These are phyloP conservation scores for Stemphylium lycopersici DNA, from an alignment of 2,329 filamentous ascomycete genomes.

Conservation along the genomic window DNA sequence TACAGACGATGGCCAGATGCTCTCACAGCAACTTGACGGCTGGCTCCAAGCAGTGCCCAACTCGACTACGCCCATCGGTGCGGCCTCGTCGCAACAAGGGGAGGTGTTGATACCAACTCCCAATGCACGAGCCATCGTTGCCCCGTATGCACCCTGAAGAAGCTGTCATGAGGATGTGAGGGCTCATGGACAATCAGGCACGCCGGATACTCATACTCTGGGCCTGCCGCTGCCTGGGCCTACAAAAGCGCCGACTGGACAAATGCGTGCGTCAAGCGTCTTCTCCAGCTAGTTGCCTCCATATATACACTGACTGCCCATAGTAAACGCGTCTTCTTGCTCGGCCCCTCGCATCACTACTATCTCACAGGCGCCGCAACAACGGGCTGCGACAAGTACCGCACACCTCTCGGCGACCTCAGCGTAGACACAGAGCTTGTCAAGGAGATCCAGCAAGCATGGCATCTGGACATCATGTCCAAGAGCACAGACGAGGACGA, in stretches of 20 bases:
- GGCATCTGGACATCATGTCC: constrained; percentile 60
- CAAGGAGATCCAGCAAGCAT: constrained; percentile 49
- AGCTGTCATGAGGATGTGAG: constrained; percentile 4
- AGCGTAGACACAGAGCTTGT: constrained; percentile 66
- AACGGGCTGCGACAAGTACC: constrained; percentile 72
- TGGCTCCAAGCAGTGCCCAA: constrained; percentile 76
- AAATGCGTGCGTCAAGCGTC: constrained; percentile 62
- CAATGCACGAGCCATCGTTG: constrained; percentile 84
- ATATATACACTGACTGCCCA: neutral
- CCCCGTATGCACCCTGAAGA: constrained; percentile 71
- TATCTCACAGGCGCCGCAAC: constrained; percentile 79
- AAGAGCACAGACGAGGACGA: constrained; percentile 74
- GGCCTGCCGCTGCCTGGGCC: constrained; percentile 89
- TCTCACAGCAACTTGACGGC: constrained; percentile 72
- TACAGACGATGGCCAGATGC: constrained; percentile 61
- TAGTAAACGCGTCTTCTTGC: constrained; percentile 85
- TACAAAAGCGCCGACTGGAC: constrained; percentile 88
- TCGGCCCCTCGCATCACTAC: constrained; percentile 91
- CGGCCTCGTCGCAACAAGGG: constrained; percentile 48
- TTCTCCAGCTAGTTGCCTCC: neutral
- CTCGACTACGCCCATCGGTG: constrained; percentile 66
- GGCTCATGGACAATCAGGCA: constrained; percentile 66
- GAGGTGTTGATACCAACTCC: constrained; percentile 66
- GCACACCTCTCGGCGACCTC: constrained; percentile 76
- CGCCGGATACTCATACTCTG: constrained; percentile 92